Evolutionary conservation across 805 yeast species (phyloP).

Genomic region (Metschnikowia anglica): DNA sequence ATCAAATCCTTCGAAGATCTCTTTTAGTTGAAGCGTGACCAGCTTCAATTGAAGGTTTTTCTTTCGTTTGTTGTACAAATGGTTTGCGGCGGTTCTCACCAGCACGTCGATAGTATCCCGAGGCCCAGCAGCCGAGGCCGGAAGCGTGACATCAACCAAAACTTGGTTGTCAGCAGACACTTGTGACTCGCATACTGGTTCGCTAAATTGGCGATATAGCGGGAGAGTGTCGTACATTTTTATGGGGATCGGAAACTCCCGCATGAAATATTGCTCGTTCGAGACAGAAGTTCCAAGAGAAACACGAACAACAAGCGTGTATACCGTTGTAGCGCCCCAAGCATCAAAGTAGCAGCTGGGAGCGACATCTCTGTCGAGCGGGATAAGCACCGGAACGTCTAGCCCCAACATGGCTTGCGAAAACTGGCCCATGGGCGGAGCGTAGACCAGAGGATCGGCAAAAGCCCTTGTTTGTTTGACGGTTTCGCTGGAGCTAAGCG

Average conservation of each 20-base stretch:
- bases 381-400: slow-evolving; percentile 59
- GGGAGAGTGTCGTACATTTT: slow-evolving; percentile 60
- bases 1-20: slow-evolving; percentile 53
- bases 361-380: slow-evolving; percentile 51
- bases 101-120: slow-evolving; percentile 46
- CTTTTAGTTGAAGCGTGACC: slow-evolving; percentile 50
- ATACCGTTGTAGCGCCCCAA: slow-evolving; percentile 50
- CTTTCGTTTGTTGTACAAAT: slow-evolving; percentile 29
- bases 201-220: slow-evolving; percentile 52
- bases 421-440: slow-evolving; percentile 42
- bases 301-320: slow-evolving; percentile 43
- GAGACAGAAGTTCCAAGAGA: slow-evolving; percentile 31
- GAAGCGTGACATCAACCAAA: slow-evolving; percentile 45
- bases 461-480: slow-evolving; percentile 34
- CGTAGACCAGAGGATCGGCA: slow-evolving; percentile 35
- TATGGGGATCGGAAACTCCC: slow-evolving; percentile 50
- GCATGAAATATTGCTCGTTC: slow-evolving; percentile 32
- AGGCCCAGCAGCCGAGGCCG: slow-evolving; percentile 58
- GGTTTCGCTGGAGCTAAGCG: slow-evolving; percentile 37
- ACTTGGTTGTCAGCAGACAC: slow-evolving; percentile 51
- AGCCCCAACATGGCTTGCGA: slow-evolving; percentile 48
- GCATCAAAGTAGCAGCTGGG: slow-evolving; percentile 50
- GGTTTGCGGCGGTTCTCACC: slow-evolving; percentile 43
- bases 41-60: slow-evolving; percentile 42
- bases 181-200: slow-evolving; percentile 45